Evolutionary conservation across 2,329 filamentous ascomycete species (phyloP).

Genomic region (Sporothrix dimorphospora): DNA sequence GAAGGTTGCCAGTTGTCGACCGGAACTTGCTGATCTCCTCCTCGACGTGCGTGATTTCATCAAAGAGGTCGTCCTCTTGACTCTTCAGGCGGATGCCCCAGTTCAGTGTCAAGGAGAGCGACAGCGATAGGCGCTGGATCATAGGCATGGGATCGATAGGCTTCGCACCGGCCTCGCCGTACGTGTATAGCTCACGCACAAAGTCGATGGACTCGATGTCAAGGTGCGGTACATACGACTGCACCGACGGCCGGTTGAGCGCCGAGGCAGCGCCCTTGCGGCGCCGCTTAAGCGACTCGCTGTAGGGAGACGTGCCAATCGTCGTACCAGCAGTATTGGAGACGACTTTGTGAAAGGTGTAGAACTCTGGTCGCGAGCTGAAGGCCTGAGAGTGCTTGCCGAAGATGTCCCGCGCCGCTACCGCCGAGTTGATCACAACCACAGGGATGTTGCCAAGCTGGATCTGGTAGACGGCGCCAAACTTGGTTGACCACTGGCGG

Average conservation of each 20-base stretch:
- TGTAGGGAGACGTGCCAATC: conserved; percentile 82
- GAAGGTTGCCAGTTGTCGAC: conserved; percentile 70
- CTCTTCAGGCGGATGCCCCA: conserved; percentile 64
- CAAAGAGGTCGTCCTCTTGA: conserved; percentile 56
- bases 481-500: conserved; percentile 58
- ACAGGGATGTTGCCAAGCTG: conserved; percentile 69
- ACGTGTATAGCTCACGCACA: conserved; percentile 58
- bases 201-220: neutral
- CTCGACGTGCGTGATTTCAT: conserved; percentile 76
- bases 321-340: conserved; percentile 77
- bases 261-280: conserved; percentile 79
- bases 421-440: conserved; percentile 77
- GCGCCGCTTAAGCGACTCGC: conserved; percentile 75
- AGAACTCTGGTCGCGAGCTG: conserved; percentile 75
- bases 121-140: neutral
- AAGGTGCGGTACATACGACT: conserved; percentile 69
- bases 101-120: conserved; percentile 61
- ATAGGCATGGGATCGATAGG: neutral
- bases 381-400: conserved; percentile 76
- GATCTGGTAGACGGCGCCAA: conserved; percentile 66
- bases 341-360: conserved; percentile 80
- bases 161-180: conserved; percentile 68
- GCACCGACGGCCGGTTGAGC: conserved; percentile 68
- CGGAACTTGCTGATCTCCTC: conserved; percentile 74
- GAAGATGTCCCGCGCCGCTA: conserved; percentile 73